Conservation (phyloP, 345 rosid species). For the Fremontodendron californicum region DNA sequence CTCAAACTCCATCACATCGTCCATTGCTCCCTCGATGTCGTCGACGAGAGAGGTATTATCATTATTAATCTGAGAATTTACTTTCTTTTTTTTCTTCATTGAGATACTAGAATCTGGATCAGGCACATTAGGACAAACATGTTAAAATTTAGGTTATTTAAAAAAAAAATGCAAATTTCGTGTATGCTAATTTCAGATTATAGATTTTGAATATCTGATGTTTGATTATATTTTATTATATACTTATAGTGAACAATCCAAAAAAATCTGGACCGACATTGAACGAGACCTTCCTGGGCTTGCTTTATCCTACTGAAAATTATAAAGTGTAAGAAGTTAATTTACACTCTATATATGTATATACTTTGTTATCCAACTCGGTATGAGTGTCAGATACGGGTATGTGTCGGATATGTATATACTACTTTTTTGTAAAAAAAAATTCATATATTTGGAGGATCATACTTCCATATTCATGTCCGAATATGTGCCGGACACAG, state of each 20-base stretch:
- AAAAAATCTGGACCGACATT: conserved; percentile 70
- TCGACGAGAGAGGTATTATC: conserved; percentile 77
- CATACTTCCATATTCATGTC: too few species aligned
- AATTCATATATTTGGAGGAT: too few species aligned
- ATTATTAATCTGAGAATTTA: neutral
- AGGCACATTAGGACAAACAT: neutral
- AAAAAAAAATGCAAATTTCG: neutral
- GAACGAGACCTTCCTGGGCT: conserved; percentile 88
- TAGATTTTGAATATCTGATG: neutral
- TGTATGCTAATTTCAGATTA: neutral
- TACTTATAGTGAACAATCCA: conserved; percentile 77
- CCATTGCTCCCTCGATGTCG: conserved; percentile 93
- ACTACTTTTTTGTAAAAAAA: too few species aligned
- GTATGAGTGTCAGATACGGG: too few species aligned
- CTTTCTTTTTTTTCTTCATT: neutral
- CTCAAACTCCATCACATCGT: conserved; percentile 95
- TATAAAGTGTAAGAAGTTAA: conserved; percentile 85
- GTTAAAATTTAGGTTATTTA: neutral
- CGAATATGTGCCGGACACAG: too few species aligned
- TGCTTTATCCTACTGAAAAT: conserved; percentile 87
- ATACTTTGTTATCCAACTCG: too few species aligned
- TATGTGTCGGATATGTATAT: too few species aligned
- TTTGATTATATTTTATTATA: conserved; percentile 5
- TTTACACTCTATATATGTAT: too few species aligned
- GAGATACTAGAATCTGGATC: conserved; percentile 4